Conservation (phyloP, 768 basidiomycete genomes). For the Ramaria sp. region DNA sequence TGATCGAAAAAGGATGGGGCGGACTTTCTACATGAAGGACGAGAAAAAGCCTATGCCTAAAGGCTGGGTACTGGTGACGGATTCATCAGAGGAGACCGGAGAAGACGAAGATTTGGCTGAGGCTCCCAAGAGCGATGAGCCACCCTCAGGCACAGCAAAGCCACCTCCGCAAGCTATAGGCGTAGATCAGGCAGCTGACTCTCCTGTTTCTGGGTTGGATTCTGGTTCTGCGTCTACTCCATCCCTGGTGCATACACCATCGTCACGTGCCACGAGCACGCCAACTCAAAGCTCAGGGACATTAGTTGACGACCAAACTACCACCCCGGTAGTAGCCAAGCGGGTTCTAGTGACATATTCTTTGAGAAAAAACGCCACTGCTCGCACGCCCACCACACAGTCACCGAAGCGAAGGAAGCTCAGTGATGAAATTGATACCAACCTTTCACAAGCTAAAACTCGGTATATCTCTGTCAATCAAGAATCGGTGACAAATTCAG, state of each 20-base stretch:
- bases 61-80: constrained; percentile 7
- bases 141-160: background rate
- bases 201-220: background rate
- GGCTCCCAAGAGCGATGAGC: background rate
- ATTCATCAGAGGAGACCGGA: constrained; percentile 7
- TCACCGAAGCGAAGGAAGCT: background rate
- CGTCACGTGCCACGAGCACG: background rate
- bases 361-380: background rate
- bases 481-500: no score
- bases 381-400: background rate
- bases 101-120: constrained; percentile 4
- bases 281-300: background rate
- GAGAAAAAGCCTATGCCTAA: constrained; percentile 4
- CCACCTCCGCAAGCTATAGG: background rate
- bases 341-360: background rate
- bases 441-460: no score
- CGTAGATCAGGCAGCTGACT: background rate
- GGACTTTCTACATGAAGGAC: constrained; percentile 5
- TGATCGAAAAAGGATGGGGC: background rate
- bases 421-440: background rate
- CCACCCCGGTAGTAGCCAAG: background rate
- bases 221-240: background rate
- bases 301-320: background rate
- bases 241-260: background rate
- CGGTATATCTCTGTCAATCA: no score